Base-by-base conservation (phyloP, 805 yeast species). In the Ogataea salicorniae region DNA sequence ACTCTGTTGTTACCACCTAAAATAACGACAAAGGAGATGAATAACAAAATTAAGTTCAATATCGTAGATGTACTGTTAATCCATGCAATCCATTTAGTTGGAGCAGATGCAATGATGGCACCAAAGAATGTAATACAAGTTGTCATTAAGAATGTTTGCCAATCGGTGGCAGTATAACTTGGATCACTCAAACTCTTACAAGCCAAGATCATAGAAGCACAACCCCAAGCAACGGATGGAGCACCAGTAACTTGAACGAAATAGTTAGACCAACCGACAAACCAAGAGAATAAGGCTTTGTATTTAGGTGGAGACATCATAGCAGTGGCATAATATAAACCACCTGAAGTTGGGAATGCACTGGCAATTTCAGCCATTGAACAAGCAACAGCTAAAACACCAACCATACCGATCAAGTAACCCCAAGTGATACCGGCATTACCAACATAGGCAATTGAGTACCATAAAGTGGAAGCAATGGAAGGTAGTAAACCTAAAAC, bases 401-500 rank as follows among this genome's bases (percentile, higher is more conserved):
- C 80, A 34, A 75, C 46, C 66, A 78, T 70, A 34, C 82, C 83
- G 16, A 80, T 64, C 26, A 81, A 63, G 72, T 74, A 73, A 18
- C 75, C 75, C 86, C 86, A 82, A 2, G 84, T 79, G 45, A 82
- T 58, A 14, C 86, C 87, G 6, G 81, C 77, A 33, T 77, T 74
- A 15, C 87, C 87, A 8, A 80, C 71, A 35, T 81, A 82, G 45
- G 76, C 72, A 60, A 80, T 75, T 45, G 80, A 81, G 55, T 79
- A 80, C 58, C 73, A 72, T 50, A 82, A 68, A 14, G 83, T 74
- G 5, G 86, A 77, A 4, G 84, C 83, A 46, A 82, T 72, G 8
- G 87, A 82, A n/a, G 84, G 83, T 63, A 83, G 73, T 47, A 81
- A 71, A 8, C 84, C 83, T 48, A 82, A 66, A 36, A 82, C 83